A percentile compares a stretch with the other conserved stretches of the same genome.
Conservation (phyloP, 2,329 filamentous ascomycete species). For the Leptodontidium sp. region DNA sequence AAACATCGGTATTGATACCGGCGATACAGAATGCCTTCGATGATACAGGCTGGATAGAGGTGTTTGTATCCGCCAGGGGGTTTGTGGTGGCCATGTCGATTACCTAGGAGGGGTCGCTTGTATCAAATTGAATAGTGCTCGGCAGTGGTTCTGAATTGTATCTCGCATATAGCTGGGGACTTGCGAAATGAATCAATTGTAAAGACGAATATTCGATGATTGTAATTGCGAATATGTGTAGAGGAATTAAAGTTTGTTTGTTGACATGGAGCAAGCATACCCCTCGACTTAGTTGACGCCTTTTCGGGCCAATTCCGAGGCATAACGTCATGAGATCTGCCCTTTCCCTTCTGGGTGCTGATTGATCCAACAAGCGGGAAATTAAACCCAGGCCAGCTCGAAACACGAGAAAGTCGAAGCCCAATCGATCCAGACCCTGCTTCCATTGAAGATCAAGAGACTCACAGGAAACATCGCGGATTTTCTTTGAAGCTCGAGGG, state of each 20-base stretch:
- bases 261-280: not conserved
- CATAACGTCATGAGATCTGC: slow-evolving; percentile 17
- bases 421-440: not conserved
- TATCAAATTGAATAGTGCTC: not conserved
- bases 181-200: not conserved
- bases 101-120: not conserved
- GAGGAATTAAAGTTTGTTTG: not conserved
- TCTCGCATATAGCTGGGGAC: not conserved
- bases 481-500: not conserved
- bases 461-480: not conserved
- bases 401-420: slow-evolving; percentile 8
- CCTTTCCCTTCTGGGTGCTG: slow-evolving; percentile 6
- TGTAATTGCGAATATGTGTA: no score
- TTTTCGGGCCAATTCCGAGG: slow-evolving; percentile 11
- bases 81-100: slow-evolving; percentile 34
- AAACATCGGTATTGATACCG: slow-evolving; percentile 80
- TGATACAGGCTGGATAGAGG: slow-evolving; percentile 58
- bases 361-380: slow-evolving; percentile 17
- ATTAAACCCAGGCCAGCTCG: slow-evolving; percentile 22
- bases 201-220: not conserved
- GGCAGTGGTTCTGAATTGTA: not conserved
- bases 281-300: not conserved
- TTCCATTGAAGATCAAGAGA: not conserved
- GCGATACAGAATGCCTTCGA: slow-evolving; percentile 74
- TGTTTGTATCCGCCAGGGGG: slow-evolving; percentile 31